Percentiles rank a stretch among this genome's conserved stretches.
Conservation (phyloP, 2,329 filamentous ascomycete genomes). For the Fusarium mundagurra region DNA sequence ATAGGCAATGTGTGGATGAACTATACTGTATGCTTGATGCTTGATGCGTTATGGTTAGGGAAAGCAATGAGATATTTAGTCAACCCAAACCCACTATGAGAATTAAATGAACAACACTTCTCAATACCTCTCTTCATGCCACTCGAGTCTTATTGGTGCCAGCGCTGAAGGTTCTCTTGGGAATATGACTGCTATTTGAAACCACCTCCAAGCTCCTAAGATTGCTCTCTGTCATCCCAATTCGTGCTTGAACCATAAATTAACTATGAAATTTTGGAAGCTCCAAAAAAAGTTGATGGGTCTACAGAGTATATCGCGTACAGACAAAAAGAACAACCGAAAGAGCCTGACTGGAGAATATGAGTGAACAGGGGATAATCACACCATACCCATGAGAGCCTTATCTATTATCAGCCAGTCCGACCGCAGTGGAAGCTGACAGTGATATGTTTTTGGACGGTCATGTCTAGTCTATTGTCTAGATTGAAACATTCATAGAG, state of each 20-base stretch:
- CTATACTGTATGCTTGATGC: conserved; percentile 26
- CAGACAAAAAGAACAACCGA: background rate
- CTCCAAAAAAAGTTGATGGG: background rate
- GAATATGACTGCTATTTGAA: background rate
- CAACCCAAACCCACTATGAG: conserved; percentile 3
- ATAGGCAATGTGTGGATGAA: conserved; percentile 25
- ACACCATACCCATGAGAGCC: background rate
- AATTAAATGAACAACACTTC: background rate
- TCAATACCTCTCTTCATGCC: background rate
- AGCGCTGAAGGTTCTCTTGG: background rate
- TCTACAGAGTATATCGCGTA: background rate
- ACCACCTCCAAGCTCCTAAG: background rate
- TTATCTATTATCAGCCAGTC: background rate
- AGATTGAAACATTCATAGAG: background rate
- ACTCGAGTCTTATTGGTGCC: background rate
- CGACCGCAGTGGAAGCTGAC: background rate
- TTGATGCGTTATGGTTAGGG: conserved; percentile 22
- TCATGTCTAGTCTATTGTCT: background rate
- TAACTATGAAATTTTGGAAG: background rate
- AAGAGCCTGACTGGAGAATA: background rate
- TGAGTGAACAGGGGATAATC: background rate
- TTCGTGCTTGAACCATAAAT: background rate
- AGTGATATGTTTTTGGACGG: background rate
- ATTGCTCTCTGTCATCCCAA: background rate
- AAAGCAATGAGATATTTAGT: conserved; percentile 14